These are phyloP conservation scores for Aspergillus pseudoviridinutans DNA, from an alignment of 2,329 filamentous ascomycete genomes.

Conservation along the genomic window DNA sequence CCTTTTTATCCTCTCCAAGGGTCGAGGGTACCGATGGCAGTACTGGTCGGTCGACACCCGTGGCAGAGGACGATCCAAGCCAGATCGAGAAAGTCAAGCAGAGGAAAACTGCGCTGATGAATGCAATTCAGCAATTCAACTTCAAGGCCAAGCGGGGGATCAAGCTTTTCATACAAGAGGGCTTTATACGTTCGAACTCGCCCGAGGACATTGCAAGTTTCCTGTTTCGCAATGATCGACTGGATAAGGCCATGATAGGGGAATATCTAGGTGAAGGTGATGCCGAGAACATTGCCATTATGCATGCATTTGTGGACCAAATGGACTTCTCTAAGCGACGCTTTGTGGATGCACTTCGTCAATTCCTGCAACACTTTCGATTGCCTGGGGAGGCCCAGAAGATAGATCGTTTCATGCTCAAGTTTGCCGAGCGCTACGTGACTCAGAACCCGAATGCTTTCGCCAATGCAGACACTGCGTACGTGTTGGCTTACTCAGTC, in stretches of 20 bases:
- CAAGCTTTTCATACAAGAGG: conserved; percentile 75
- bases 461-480: conserved; percentile 96
- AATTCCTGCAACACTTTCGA: conserved; percentile 91
- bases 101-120: conserved; percentile 84
- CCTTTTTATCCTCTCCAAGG: conserved; percentile 56
- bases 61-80: conserved; percentile 82
- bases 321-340: conserved; percentile 92
- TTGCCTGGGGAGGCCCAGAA: conserved; percentile 96
- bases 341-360: conserved; percentile 86
- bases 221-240: conserved; percentile 70
- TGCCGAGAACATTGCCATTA: conserved; percentile 87
- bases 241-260: conserved; percentile 89
- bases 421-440: conserved; percentile 95
- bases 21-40: conserved; percentile 53
- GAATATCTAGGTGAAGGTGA: conserved; percentile 95
- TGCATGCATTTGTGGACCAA: conserved; percentile 94
- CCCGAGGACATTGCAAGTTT: conserved; percentile 83
- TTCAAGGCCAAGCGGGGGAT: conserved; percentile 96
- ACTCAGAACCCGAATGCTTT: conserved; percentile 95
- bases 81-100: conserved; percentile 95
- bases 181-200: conserved; percentile 76
- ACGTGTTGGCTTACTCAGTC: conserved; percentile 92
- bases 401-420: conserved; percentile 98
- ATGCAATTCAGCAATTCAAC: conserved; percentile 89
- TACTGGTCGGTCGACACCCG: conserved; percentile 60